phyloP scores from a whole-genome alignment of 495 filamentous ascomycete species.

The Hypoxylon rickii region DNA sequence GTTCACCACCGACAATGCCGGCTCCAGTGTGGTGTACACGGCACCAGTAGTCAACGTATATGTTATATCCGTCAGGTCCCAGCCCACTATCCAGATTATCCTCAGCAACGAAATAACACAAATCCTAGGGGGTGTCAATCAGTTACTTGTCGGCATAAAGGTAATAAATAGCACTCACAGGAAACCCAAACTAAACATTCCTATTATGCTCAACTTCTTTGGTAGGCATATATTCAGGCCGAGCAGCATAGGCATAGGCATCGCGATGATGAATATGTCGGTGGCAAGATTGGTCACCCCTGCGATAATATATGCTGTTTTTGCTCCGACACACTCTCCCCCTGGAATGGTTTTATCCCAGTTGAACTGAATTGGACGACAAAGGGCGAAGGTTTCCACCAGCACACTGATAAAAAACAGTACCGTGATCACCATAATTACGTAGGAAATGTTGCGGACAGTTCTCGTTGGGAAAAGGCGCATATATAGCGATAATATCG shows the following conservation, averaged over 20 bases:
- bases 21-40: not conserved
- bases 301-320: not conserved
- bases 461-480: not conserved
- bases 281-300: not conserved
- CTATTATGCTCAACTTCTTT: not conserved
- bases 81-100: not conserved
- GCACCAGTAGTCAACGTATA: not conserved
- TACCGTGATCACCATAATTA: not conserved
- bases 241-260: conserved; percentile 1
- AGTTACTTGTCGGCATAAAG: not conserved
- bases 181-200: not conserved
- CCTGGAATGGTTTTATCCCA: not conserved
- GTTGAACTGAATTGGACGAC: not conserved
- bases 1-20: not conserved
- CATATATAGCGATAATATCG: conserved; percentile 15
- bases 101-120: conserved; percentile 1
- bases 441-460: not conserved
- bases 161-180: not conserved
- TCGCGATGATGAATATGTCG: not conserved
- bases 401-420: not conserved
- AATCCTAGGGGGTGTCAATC: not conserved
- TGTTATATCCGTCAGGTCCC: not conserved
- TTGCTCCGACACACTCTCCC: not conserved
- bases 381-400: not conserved
- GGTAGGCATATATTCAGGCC: not conserved